Evolutionary conservation across 2,329 filamentous ascomycete genomes (phyloP).

Genomic region (Ceratocystis smalleyi): DNA sequence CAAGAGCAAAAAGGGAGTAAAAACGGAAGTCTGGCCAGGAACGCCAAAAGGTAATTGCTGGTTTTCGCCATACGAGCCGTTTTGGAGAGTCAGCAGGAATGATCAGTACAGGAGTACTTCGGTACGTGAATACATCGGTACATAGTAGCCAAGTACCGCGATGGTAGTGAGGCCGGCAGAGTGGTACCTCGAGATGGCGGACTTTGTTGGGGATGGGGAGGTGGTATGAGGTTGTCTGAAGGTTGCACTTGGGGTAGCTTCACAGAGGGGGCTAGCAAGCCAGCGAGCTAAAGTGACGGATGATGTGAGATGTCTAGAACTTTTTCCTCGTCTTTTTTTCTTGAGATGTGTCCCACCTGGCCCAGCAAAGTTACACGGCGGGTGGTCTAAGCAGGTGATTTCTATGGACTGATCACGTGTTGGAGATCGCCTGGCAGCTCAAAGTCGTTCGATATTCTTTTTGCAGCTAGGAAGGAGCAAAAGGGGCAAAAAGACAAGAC

Average conservation of each 20-base stretch:
- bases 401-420: slow-evolving; percentile 8
- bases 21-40: neutral
- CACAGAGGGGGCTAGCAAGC: neutral
- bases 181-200: neutral
- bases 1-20: neutral
- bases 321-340: neutral
- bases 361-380: neutral
- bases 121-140: neutral
- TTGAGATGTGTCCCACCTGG: neutral
- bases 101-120: neutral
- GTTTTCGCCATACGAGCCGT: neutral
- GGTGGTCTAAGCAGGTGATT: slow-evolving; percentile 9
- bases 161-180: neutral
- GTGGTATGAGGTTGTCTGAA: neutral
- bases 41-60: neutral
- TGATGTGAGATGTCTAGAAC: neutral
- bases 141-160: neutral
- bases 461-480: neutral
- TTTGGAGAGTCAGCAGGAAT: neutral
- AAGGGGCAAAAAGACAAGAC: neutral
- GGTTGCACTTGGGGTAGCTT: neutral
- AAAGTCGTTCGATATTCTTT: slow-evolving; percentile 10
- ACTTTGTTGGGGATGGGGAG: neutral
- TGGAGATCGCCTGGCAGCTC: neutral
- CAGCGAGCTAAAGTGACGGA: neutral